phyloP scores from a whole-genome alignment of 2,329 filamentous ascomycete species.

The Nigrograna mackinnonii region DNA sequence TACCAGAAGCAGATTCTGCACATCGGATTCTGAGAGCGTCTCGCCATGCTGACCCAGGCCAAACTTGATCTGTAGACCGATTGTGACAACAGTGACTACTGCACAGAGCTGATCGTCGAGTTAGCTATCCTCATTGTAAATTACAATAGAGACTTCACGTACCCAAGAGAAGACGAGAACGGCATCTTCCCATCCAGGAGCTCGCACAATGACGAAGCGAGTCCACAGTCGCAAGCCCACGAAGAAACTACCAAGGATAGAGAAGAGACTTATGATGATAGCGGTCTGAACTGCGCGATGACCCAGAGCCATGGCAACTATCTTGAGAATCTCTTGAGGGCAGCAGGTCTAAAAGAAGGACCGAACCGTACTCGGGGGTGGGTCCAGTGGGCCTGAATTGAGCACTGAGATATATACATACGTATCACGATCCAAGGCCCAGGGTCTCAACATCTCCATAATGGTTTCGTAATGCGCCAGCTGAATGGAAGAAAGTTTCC shows the following conservation, averaged over 20 bases:
- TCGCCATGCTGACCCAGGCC: slow-evolving; percentile 6
- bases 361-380: neutral
- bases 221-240: slow-evolving; percentile 14
- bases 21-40: neutral
- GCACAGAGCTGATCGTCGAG: slow-evolving; percentile 5
- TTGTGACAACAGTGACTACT: slow-evolving; percentile 4
- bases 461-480: too few species aligned
- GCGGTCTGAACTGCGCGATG: slow-evolving; percentile 5
- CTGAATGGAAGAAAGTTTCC: too few species aligned
- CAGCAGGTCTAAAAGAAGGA: neutral
- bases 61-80: slow-evolving; percentile 7
- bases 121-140: neutral
- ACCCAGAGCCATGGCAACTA: slow-evolving; percentile 2
- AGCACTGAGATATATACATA: neutral
- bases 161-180: slow-evolving; percentile 15
- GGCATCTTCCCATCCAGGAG: slow-evolving; percentile 10
- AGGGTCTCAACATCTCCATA: too few species aligned
- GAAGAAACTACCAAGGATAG: slow-evolving; percentile 8
- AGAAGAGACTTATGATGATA: slow-evolving; percentile 6
- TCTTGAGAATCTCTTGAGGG: neutral
- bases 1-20: slow-evolving; percentile 2
- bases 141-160: neutral
- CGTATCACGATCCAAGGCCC: neutral
- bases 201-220: slow-evolving; percentile 9
- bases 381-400: neutral